Evolutionary conservation across 2,329 filamentous ascomycete genomes (phyloP).

Genomic region (Stemphylium lycopersici): DNA sequence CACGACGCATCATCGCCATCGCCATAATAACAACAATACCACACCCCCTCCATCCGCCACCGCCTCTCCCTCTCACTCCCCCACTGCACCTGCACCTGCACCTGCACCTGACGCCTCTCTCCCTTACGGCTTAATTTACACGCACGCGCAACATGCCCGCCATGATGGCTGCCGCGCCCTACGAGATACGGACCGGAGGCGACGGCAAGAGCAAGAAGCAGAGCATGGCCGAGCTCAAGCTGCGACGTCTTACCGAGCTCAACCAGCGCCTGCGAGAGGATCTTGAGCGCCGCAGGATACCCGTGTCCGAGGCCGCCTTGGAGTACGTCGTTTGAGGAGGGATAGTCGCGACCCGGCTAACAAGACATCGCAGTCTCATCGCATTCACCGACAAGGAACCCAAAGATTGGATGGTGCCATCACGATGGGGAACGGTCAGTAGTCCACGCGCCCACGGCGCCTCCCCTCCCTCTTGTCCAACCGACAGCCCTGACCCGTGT

Average conservation of each 20-base stretch:
- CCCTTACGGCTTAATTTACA: constrained; percentile 11
- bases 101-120: neutral
- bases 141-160: constrained; percentile 32
- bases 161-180: constrained; percentile 65
- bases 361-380: constrained; percentile 72
- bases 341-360: constrained; percentile 26
- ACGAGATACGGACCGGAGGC: constrained; percentile 69
- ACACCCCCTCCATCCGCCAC: constrained; percentile 7
- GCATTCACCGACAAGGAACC: constrained; percentile 94
- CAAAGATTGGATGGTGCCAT: constrained; percentile 98
- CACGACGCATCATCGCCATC: constrained; percentile 17
- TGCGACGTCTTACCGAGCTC: constrained; percentile 92
- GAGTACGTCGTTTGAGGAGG: constrained; percentile 47
- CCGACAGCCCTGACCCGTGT: constrained; percentile 25
- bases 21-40: constrained; percentile 11
- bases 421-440: constrained; percentile 84
- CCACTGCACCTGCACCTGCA: neutral
- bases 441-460: neutral
- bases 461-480: neutral
- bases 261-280: constrained; percentile 97
- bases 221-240: constrained; percentile 98
- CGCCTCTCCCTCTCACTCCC: constrained; percentile 11
- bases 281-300: constrained; percentile 91
- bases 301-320: constrained; percentile 85
- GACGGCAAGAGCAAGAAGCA: constrained; percentile 91